Conservation (phyloP, 2,329 filamentous ascomycete species). For the Sclerotinia sclerotiorum region DNA sequence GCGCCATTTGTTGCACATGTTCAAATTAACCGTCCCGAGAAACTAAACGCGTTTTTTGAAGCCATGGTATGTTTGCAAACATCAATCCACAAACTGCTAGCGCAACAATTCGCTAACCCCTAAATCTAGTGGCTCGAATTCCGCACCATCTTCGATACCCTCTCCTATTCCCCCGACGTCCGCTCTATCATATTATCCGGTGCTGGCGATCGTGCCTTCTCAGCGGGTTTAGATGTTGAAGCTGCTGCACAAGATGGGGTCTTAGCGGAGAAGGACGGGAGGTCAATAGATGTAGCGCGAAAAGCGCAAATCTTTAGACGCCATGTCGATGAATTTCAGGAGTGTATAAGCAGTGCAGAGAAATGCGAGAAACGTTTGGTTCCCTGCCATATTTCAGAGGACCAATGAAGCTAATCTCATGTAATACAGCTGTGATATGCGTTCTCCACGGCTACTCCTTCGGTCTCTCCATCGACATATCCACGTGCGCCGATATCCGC, state of each 20-base stretch:
- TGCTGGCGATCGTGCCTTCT: conserved; percentile 81
- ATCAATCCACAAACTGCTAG: background rate
- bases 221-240: conserved; percentile 79
- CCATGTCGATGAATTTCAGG: conserved; percentile 78
- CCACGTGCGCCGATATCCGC: conserved; percentile 68
- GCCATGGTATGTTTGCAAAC: conserved; percentile 52
- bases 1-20: conserved; percentile 78
- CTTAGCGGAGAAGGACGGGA: conserved; percentile 38
- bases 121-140: conserved; percentile 69
- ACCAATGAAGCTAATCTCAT: background rate
- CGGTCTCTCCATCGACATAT: conserved; percentile 75
- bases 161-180: conserved; percentile 70
- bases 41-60: conserved; percentile 85
- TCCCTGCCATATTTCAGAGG: background rate
- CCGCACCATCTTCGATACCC: conserved; percentile 65
- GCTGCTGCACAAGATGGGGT: conserved; percentile 59
- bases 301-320: conserved; percentile 61
- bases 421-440: conserved; percentile 67
- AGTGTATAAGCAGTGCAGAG: conserved; percentile 72
- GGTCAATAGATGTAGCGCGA: conserved; percentile 58
- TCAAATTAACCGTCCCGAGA: conserved; percentile 82
- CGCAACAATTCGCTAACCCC: conserved; percentile 2
- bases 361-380: conserved; percentile 80
- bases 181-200: conserved; percentile 78
- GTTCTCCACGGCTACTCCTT: conserved; percentile 77